phyloP scores from a whole-genome alignment of 2,329 filamentous ascomycete species.

The Colletotrichum sp. region DNA sequence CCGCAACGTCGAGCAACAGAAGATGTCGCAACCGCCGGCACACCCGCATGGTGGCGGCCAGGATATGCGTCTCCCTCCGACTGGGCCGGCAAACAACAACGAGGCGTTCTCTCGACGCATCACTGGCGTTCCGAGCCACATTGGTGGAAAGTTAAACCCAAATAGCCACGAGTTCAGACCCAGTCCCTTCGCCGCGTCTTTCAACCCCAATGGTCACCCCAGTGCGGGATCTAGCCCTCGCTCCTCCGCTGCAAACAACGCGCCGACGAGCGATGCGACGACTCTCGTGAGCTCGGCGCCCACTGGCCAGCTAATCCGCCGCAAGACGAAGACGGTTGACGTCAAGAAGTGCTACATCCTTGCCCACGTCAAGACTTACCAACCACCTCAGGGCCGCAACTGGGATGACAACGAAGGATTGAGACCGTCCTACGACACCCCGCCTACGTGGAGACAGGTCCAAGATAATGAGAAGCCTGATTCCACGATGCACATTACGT shows the following conservation, averaged over 20 bases:
- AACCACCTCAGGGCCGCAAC: slow-evolving; percentile 59
- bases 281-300: slow-evolving; percentile 23
- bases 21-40: slow-evolving; percentile 47
- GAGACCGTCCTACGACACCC: slow-evolving; percentile 82
- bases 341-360: slow-evolving; percentile 70
- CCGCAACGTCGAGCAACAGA: slow-evolving; percentile 57
- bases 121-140: slow-evolving; percentile 55
- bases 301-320: slow-evolving; percentile 63
- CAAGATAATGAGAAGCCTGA: slow-evolving; percentile 71
- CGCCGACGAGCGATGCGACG: slow-evolving; percentile 15
- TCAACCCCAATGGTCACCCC: slow-evolving; percentile 73
- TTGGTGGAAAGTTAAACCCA: slow-evolving; percentile 65
- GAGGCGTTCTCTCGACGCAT: slow-evolving; percentile 58
- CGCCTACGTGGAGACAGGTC: slow-evolving; percentile 81
- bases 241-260: slow-evolving; percentile 60
- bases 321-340: slow-evolving; percentile 75
- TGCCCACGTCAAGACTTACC: slow-evolving; percentile 57
- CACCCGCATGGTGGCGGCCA: slow-evolving; percentile 60
- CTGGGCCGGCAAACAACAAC: slow-evolving; percentile 71
- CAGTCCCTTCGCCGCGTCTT: slow-evolving; percentile 79
- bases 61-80: slow-evolving; percentile 75
- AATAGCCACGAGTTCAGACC: slow-evolving; percentile 83
- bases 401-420: slow-evolving; percentile 84
- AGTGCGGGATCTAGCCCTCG: slow-evolving; percentile 77
- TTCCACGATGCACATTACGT: slow-evolving; percentile 70